These are phyloP conservation scores for Sapria himalayana DNA, from an alignment of 345 rosid genomes.

Conservation along the genomic window DNA sequence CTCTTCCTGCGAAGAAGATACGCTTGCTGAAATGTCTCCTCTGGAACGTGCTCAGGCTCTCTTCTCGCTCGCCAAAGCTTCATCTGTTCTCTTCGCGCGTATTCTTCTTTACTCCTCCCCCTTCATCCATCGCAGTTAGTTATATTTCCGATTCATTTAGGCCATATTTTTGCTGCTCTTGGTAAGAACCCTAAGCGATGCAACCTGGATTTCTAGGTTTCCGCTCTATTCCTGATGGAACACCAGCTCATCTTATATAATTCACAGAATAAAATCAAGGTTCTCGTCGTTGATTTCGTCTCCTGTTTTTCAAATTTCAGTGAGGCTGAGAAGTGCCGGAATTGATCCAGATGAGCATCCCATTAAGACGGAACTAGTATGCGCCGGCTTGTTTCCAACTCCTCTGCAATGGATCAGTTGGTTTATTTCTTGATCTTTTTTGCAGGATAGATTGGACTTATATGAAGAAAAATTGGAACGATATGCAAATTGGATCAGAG, in stretches of 20 bases:
- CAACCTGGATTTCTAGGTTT: no score
- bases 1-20: slow-evolving; percentile 39
- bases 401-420: slow-evolving; percentile 1
- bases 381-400: slow-evolving; percentile 7
- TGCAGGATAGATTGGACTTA: slow-evolving; percentile 55
- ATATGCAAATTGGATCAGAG: slow-evolving; percentile 40
- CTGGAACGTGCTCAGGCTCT: slow-evolving; percentile 51
- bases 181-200: no score
- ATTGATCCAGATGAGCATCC: slow-evolving; percentile 68
- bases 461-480: slow-evolving; percentile 50
- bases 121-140: no score
- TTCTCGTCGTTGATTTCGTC: no score
- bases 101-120: not conserved
- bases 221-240: no score
- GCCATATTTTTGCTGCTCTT: no score
- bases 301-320: slow-evolving; percentile 16
- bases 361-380: slow-evolving; percentile 71
- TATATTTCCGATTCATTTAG: no score
- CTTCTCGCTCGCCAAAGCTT: slow-evolving; percentile 45
- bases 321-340: slow-evolving; percentile 70
- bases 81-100: slow-evolving; percentile 47
- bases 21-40: slow-evolving; percentile 41
- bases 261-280: no score
- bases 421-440: slow-evolving; percentile 5
- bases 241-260: no score